phyloP scores from a whole-genome alignment of 192 early-diverging fungal species.

The Fimicolochytrium jonesii region DNA sequence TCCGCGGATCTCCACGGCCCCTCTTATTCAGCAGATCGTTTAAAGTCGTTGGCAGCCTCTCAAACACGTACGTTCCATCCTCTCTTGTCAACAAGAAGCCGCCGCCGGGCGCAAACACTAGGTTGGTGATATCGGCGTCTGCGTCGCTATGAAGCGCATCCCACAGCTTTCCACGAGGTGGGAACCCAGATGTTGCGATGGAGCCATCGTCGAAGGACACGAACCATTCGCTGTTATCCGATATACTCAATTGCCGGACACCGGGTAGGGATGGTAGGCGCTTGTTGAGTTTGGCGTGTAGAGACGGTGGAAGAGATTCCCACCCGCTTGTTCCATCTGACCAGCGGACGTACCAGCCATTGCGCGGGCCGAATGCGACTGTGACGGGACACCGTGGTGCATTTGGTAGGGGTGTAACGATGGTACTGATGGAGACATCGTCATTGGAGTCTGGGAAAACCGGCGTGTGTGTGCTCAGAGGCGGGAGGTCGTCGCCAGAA shows the following conservation, averaged over 20 bases:
- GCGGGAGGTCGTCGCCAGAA: no score
- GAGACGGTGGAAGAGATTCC: constrained; percentile 26
- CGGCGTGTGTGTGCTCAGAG: background rate
- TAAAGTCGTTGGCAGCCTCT: constrained; percentile 28
- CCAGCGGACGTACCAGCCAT: constrained; percentile 19
- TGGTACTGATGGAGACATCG: background rate
- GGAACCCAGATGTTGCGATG: constrained; percentile 30
- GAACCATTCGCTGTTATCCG: constrained; percentile 26
- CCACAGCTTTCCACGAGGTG: constrained; percentile 17
- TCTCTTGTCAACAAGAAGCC: constrained; percentile 27
- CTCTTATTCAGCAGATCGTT: constrained; percentile 21
- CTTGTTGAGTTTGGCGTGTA: constrained; percentile 29
- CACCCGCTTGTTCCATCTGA: constrained; percentile 24
- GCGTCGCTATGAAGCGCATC: constrained; percentile 20
- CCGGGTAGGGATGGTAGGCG: constrained; percentile 23
- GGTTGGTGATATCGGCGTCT: constrained; percentile 18
- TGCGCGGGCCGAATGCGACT: constrained; percentile 19
- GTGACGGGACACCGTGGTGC: constrained; percentile 13
- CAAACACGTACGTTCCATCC: constrained; percentile 26
- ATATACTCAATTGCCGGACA: constrained; percentile 22
- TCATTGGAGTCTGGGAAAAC: constrained; percentile 5
- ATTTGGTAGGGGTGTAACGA: background rate
- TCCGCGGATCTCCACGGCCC: constrained; percentile 7
- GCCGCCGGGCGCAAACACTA: constrained; percentile 37
- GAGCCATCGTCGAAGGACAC: constrained; percentile 28